phyloP scores from a whole-genome alignment of 345 rosid genomes.

The Adansonia digitata region DNA sequence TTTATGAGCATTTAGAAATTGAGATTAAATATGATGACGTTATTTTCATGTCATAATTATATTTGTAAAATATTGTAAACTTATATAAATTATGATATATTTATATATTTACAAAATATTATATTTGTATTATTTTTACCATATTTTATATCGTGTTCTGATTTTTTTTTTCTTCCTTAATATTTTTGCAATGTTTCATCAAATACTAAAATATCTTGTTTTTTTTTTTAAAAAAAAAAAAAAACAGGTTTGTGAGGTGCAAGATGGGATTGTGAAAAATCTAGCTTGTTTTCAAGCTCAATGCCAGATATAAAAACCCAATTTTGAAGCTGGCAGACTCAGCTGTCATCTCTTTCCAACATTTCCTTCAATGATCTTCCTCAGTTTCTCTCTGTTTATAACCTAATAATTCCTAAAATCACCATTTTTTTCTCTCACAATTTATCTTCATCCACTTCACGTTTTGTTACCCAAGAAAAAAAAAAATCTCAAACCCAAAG shows the following conservation, averaged over 20 bases:
- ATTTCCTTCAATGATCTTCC: constrained; percentile 21
- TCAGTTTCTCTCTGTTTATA: neutral
- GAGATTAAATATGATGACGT: no score
- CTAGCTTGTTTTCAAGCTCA: neutral
- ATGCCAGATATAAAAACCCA: constrained; percentile 18
- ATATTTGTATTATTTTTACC: no score
- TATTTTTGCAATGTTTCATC: no score
- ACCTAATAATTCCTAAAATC: neutral
- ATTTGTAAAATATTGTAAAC: no score
- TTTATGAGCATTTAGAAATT: no score
- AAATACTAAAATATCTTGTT: no score
- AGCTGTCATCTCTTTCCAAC: constrained; percentile 25
- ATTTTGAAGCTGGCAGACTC: constrained; percentile 24
- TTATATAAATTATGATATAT: no score
- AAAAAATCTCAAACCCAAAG: neutral
- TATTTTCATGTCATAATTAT: no score
- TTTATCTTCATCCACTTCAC: no score
- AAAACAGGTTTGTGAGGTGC: neutral
- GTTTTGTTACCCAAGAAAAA: neutral
- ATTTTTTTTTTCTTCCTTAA: no score
- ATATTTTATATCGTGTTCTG: no score
- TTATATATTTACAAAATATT: no score
- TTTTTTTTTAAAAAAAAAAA: neutral
- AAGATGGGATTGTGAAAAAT: neutral
- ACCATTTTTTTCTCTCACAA: neutral